Evolutionary conservation across 176 grass and related monocot species (phyloP).

Genomic region (Leersia perrieri): DNA sequence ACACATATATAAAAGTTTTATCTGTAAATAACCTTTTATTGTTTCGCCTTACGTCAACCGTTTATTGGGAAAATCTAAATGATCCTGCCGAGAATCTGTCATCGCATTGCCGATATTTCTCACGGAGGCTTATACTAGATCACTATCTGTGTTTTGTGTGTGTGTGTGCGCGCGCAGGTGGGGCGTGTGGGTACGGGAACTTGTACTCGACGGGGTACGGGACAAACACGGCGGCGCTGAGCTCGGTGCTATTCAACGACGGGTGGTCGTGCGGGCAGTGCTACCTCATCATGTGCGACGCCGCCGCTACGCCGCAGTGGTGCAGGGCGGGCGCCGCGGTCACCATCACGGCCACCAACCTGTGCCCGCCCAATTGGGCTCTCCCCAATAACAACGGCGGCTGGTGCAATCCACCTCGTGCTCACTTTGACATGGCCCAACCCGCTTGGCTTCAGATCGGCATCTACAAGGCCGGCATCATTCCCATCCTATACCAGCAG

Average conservation of each 20-base stretch:
- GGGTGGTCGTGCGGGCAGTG: slow-evolving; percentile 73
- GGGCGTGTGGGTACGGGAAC: slow-evolving; percentile 77
- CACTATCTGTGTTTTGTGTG: too few relatives aligned
- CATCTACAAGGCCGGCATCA: slow-evolving; percentile 23
- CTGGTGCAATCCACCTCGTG: slow-evolving; percentile 38
- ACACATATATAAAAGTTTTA: too few relatives aligned
- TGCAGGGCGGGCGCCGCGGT: slow-evolving; percentile 15
- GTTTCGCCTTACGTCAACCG: too few relatives aligned
- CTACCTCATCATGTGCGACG: slow-evolving; percentile 59
- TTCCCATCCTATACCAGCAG: slow-evolving; percentile 44
- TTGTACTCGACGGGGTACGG: slow-evolving; percentile 64
- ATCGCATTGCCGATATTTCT: neutral
- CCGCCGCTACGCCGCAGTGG: neutral
- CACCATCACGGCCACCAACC: slow-evolving; percentile 46
- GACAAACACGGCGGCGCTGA: slow-evolving; percentile 64
- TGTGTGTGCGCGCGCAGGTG: slow-evolving; percentile 22
- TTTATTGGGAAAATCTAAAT: too few relatives aligned
- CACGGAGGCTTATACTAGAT: too few relatives aligned
- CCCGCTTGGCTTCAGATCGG: slow-evolving; percentile 40
- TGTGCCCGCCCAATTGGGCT: slow-evolving; percentile 41
- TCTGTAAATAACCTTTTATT: too few relatives aligned
- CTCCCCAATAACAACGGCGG: slow-evolving; percentile 41
- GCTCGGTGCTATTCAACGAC: slow-evolving; percentile 58
- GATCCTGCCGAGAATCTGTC: neutral
- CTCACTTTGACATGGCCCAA: slow-evolving; percentile 58